Conservation (phyloP, 768 basidiomycete species). For the Russula vinacea region DNA sequence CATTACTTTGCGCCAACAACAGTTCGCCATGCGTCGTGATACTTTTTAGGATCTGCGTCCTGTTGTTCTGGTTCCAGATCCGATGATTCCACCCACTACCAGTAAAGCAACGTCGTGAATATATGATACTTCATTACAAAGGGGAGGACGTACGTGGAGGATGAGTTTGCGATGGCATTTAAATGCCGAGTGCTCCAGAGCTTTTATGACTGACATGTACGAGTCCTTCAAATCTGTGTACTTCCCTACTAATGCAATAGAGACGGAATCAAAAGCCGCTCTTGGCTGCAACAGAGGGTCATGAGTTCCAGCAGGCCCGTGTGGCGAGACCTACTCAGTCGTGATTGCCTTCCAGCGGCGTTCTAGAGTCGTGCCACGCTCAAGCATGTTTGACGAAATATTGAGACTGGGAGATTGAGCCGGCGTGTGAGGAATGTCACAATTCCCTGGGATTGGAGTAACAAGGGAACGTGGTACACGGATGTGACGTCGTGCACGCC, state of each 20-base stretch:
- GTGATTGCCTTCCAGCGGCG: constrained; percentile 82
- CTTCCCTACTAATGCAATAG: constrained; percentile 92
- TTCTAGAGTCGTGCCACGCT: constrained; percentile 63
- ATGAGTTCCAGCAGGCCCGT: background rate
- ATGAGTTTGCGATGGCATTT: constrained; percentile 80
- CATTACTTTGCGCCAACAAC: constrained; percentile 81
- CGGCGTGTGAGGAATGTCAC: constrained; percentile 77
- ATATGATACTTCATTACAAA: constrained; percentile 20
- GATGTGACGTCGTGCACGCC: constrained; percentile 96
- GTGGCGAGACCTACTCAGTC: constrained; percentile 49
- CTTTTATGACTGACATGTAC: constrained; percentile 97
- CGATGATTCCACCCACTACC: constrained; percentile 93
- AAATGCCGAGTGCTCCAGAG: constrained; percentile 95
- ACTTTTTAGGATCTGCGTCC: constrained; percentile 74
- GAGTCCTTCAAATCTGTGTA: constrained; percentile 97
- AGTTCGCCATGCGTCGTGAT: constrained; percentile 93
- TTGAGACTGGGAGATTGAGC: constrained; percentile 63
- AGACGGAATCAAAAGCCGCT: constrained; percentile 87
- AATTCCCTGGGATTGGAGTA: constrained; percentile 91
- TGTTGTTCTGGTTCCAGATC: constrained; percentile 83
- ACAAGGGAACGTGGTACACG: constrained; percentile 94
- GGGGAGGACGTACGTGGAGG: constrained; percentile 56
- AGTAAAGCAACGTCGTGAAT: background rate
- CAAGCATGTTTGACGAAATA: constrained; percentile 53
- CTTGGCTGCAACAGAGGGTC: constrained; percentile 58